These are phyloP conservation scores for Fusarium pseudocircinatum DNA, from an alignment of 2,329 filamentous ascomycete genomes.

Conservation along the genomic window DNA sequence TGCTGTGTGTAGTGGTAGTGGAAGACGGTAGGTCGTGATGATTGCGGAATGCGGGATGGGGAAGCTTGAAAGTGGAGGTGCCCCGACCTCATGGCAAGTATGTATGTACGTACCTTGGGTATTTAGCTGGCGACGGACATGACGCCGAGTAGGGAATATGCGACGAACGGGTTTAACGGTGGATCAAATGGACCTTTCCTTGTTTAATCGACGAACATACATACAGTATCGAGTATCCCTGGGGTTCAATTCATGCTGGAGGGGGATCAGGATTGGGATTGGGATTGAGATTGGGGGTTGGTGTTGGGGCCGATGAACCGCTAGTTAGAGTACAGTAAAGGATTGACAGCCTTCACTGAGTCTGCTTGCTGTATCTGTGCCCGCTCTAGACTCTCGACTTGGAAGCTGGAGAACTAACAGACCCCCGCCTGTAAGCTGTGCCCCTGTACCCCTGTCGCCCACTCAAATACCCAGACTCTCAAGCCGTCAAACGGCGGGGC, in stretches of 20 bases:
- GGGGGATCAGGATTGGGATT: background rate
- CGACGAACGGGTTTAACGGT: background rate
- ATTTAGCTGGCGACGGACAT: constrained; percentile 2
- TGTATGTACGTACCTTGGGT: constrained; percentile 2
- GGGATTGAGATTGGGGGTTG: background rate
- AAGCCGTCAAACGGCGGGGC: constrained; percentile 18
- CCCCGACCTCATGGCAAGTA: constrained; percentile 1
- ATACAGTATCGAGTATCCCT: background rate
- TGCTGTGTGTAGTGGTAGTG: constrained; percentile 10
- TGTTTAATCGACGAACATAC: background rate
- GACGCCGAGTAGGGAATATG: background rate
- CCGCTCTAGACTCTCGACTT: constrained; percentile 14
- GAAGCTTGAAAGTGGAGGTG: constrained; percentile 39
- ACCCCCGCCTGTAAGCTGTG: background rate
- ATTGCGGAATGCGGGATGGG: constrained; percentile 37
- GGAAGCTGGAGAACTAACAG: constrained; percentile 17
- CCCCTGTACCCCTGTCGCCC: constrained; percentile 30
- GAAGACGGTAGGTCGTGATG: constrained; percentile 34
- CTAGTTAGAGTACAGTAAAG: constrained; percentile 1
- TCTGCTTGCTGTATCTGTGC: background rate
- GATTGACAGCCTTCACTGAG: constrained; percentile 6
- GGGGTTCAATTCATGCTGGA: background rate
- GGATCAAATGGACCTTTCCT: constrained; percentile 10
- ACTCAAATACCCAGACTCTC: constrained; percentile 13
- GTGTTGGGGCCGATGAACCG: constrained; percentile 20